A percentile compares a stretch with the other conserved stretches of the same genome.
phyloP scores from a whole-genome alignment of 75 land plant species.

The Picea sitchensis region DNA sequence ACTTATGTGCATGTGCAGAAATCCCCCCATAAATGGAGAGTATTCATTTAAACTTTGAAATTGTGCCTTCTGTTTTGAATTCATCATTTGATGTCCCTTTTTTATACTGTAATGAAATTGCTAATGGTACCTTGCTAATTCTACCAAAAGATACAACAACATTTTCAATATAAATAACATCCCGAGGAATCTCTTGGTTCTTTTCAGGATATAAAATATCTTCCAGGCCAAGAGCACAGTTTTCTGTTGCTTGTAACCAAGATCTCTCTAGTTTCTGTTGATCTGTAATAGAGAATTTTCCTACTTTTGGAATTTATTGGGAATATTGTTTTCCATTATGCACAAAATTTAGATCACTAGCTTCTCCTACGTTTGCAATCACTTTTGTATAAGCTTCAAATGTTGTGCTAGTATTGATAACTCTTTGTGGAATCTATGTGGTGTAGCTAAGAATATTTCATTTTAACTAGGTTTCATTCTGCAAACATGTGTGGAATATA shows the following conservation, averaged over 20 bases:
- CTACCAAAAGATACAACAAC: slow-evolving; percentile 9
- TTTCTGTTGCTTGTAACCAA: slow-evolving; percentile 56
- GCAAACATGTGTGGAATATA: too few species aligned
- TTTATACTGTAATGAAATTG: slow-evolving; percentile 7
- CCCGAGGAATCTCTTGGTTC: slow-evolving; percentile 55
- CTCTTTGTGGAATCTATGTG: neutral
- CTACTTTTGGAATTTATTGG: slow-evolving; percentile 24
- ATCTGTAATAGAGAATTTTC: slow-evolving; percentile 32
- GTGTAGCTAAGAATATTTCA: neutral
- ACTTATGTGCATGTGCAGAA: too few species aligned
- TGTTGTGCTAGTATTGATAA: neutral
- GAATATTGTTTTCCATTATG: neutral
- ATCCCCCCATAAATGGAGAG: too few species aligned
- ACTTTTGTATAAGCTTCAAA: neutral
- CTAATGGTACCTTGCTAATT: slow-evolving; percentile 1
- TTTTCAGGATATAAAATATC: slow-evolving; percentile 39
- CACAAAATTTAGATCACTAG: neutral
- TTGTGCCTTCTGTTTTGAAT: neutral
- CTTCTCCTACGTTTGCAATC: neutral
- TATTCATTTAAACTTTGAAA: too few species aligned
- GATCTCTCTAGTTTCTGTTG: slow-evolving; percentile 55
- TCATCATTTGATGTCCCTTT: neutral
- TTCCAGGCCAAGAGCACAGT: slow-evolving; percentile 30
- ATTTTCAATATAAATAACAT: slow-evolving; percentile 13
- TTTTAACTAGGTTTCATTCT: too few species aligned